Percentiles rank a stretch among this genome's conserved stretches.
phyloP scores from a whole-genome alignment of 2,329 filamentous ascomycete genomes.

The Blastomyces percursus region DNA sequence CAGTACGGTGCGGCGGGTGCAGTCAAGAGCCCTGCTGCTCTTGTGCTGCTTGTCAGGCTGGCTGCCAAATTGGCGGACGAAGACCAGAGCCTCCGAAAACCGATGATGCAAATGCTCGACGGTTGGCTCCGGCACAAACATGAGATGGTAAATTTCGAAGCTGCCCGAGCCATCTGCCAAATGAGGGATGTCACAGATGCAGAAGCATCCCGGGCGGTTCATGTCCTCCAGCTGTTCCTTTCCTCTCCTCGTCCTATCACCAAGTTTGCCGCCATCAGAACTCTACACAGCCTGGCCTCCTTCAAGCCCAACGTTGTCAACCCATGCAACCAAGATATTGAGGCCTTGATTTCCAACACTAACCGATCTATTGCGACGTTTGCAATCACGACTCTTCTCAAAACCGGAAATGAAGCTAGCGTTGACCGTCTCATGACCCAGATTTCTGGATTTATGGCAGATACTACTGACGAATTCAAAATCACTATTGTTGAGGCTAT shows the following conservation, averaged over 20 bases:
- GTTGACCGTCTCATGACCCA: slow-evolving; percentile 98
- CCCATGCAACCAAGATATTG: slow-evolving; percentile 93
- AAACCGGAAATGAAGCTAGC: slow-evolving; percentile 95
- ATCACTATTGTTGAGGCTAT: slow-evolving; percentile 99
- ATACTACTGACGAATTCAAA: slow-evolving; percentile 99
- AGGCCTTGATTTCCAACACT: slow-evolving; percentile 89
- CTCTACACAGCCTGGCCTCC: slow-evolving; percentile 89
- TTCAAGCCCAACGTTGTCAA: slow-evolving; percentile 92
- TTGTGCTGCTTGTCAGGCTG: slow-evolving; percentile 82
- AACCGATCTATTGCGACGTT: slow-evolving; percentile 98
- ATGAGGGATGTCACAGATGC: slow-evolving; percentile 86
- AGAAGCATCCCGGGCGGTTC: slow-evolving; percentile 83
- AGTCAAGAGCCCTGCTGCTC: slow-evolving; percentile 87
- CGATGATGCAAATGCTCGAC: slow-evolving; percentile 95
- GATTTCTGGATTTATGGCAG: slow-evolving; percentile 95
- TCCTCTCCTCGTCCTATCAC: slow-evolving; percentile 91
- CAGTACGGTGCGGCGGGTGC: slow-evolving; percentile 87
- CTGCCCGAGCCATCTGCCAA: slow-evolving; percentile 94
- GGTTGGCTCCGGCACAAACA: slow-evolving; percentile 97
- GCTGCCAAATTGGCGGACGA: slow-evolving; percentile 92
- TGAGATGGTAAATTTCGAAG: slow-evolving; percentile 99
- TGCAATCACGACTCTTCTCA: slow-evolving; percentile 92
- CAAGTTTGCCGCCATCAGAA: slow-evolving; percentile 93
- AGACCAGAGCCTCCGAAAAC: slow-evolving; percentile 74
- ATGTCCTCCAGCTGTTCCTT: slow-evolving; percentile 91